phyloP scores from a whole-genome alignment of 352 stramenopile genomes.

The Phytopythium cucurbitacearum region DNA sequence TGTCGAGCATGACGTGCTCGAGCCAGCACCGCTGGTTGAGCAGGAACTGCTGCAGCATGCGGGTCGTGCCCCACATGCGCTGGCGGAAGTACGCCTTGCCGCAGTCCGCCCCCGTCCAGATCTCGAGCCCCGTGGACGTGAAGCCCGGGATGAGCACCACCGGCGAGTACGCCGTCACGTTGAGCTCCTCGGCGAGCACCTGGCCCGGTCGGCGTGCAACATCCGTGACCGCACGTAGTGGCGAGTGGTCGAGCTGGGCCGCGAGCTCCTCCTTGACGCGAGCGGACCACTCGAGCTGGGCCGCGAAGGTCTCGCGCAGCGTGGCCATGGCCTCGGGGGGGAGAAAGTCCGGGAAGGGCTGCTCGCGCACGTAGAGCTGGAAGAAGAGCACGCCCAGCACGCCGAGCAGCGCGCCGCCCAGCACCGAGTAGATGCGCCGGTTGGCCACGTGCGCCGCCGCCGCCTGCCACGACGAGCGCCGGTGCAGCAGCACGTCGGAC shows the following conservation, averaged over 20 bases:
- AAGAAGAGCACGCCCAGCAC: constrained; percentile 43
- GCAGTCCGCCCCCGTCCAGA: constrained; percentile 91
- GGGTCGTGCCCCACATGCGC: constrained; percentile 89
- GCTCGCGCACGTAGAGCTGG: constrained; percentile 46
- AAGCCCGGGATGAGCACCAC: constrained; percentile 93
- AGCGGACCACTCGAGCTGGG: constrained; percentile 59
- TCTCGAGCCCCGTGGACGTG: constrained; percentile 91
- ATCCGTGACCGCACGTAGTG: constrained; percentile 24
- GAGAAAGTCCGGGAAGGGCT: constrained; percentile 36
- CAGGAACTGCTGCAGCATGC: constrained; percentile 88
- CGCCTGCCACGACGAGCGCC: constrained; percentile 42
- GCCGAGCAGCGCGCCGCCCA: constrained; percentile 51
- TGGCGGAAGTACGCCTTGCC: constrained; percentile 88
- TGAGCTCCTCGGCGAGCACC: constrained; percentile 36
- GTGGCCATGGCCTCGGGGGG: constrained; percentile 42
- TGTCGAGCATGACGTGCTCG: constrained; percentile 91
- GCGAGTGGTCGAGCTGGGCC: constrained; percentile 52
- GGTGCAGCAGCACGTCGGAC: constrained; percentile 5
- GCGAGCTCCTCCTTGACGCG: constrained; percentile 64
- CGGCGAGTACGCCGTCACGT: constrained; percentile 54
- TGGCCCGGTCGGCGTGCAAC: constrained; percentile 45
- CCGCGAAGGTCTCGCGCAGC: constrained; percentile 57
- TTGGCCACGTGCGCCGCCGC: constrained; percentile 52
- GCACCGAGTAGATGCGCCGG: constrained; percentile 70
- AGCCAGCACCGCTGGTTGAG: constrained; percentile 91